These are phyloP conservation scores for Paraleonurus japonicus DNA, from an alignment of 257 asterid species.

Conservation along the genomic window DNA sequence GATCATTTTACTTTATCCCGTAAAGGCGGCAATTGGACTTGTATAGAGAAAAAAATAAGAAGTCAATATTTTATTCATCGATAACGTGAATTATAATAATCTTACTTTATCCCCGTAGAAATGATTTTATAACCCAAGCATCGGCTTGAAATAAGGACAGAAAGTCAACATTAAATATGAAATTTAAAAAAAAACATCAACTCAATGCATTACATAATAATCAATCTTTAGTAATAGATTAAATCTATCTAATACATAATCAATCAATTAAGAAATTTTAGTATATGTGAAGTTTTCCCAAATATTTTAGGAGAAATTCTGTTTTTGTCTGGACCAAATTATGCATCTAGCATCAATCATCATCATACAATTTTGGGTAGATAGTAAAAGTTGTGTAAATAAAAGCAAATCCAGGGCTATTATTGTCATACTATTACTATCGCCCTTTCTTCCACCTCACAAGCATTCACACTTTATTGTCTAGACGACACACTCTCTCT, in stretches of 20 bases:
- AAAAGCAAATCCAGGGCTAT: constrained; percentile 28
- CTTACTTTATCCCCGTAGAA: no score
- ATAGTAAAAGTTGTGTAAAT: constrained; percentile 29
- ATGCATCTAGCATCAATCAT: not conserved
- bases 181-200: no score
- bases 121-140: no score
- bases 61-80: no score
- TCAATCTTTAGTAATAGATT: no score
- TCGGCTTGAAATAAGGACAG: no score
- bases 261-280: not conserved
- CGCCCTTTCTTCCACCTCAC: not conserved
- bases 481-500: constrained; percentile 2
- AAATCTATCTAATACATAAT: no score
- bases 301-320: not conserved
- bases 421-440: constrained; percentile 18
- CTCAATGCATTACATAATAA: no score
- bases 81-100: no score
- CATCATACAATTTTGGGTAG: not conserved
- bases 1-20: not conserved
- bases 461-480: constrained; percentile 4
- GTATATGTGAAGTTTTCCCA: not conserved
- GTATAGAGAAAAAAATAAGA: no score
- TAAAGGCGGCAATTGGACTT: no score
- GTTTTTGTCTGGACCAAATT: not conserved
- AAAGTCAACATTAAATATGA: no score